Evolutionary conservation across 352 stramenopile species (phyloP), one percentile per base, ranked within the genome.

Genomic region (Pythium dissimile): DNA sequence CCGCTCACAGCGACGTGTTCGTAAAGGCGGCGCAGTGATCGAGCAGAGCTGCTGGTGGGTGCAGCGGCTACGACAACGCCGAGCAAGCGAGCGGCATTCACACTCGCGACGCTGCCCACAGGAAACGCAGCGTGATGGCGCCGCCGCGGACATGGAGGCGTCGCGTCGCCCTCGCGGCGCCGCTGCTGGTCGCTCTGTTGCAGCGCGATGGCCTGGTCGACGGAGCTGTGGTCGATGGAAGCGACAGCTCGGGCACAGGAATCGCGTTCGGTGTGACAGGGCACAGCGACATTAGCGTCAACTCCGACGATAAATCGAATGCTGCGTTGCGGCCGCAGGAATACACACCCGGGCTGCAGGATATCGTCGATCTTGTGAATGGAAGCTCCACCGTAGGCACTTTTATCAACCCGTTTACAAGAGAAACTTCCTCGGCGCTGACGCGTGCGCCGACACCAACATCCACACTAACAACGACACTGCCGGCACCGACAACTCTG

Each of bases 1-100:
- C 50, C 27, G 47, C 31, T 60, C 53, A 59, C 52, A n/a, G 41
- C 52, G 52, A 52, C 41, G 52, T 35, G 20, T 42, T 49, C 11
- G 51, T 59, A 59, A 59, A 59, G 52, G 52, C 28, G 41, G 41
- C 41, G 18, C 20, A 31, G 11, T 21, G 35, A n/a, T n/a, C n/a
- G n/a, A n/a, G n/a, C 34, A 16, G 34, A 41, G 34, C 34, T 41
- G 34, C 34, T 41, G 34, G 34, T 41, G 34, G 34, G 34, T 41
- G 20, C 34, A 41, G 34, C 34, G 34, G 34, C 34, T 7, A 16
- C 27, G n/a, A 37, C 18, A 18, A 21, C 13, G 8, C 1, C 20
- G 37, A 44, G n/a, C 11, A 23, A 26, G n/a, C 37, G 4, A 44
- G 24, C 12, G 34, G 12, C 34, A 41, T 41, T 41, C 34, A 16